Evolutionary conservation across 2,329 filamentous ascomycete genomes (phyloP).

Genomic region (Elsinoe arachidis): DNA sequence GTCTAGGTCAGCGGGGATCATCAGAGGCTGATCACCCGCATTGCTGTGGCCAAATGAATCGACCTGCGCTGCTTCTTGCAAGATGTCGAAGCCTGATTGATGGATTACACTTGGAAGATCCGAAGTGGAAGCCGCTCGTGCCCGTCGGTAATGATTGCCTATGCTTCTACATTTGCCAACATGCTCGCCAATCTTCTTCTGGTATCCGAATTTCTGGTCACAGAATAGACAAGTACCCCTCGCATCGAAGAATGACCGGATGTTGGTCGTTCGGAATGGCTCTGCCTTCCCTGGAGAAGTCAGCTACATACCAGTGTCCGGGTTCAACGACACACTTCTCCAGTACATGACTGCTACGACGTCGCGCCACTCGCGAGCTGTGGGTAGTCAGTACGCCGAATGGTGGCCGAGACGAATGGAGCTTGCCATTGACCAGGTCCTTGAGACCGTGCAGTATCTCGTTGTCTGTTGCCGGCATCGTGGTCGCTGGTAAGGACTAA

Average conservation of each 20-base stretch:
- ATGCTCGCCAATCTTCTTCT: background rate
- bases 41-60: too few relatives aligned
- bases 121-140: background rate
- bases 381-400: background rate
- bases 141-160: background rate
- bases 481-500: background rate
- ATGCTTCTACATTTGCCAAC: slow-evolving; percentile 3
- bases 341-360: slow-evolving; percentile 3
- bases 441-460: background rate
- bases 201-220: background rate
- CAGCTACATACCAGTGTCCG: background rate
- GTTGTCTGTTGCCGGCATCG: background rate
- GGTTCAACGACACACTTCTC: background rate
- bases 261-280: background rate
- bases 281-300: background rate
- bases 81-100: too few relatives aligned
- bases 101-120: background rate
- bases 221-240: background rate
- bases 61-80: too few relatives aligned
- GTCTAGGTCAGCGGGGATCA: too few relatives aligned
- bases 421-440: background rate
- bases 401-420: background rate
- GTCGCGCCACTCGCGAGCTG: background rate
- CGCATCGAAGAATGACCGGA: background rate
- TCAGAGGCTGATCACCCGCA: too few relatives aligned